phyloP scores from a whole-genome alignment of 2,329 filamentous ascomycete genomes.

The Penicillium frequentans region DNA sequence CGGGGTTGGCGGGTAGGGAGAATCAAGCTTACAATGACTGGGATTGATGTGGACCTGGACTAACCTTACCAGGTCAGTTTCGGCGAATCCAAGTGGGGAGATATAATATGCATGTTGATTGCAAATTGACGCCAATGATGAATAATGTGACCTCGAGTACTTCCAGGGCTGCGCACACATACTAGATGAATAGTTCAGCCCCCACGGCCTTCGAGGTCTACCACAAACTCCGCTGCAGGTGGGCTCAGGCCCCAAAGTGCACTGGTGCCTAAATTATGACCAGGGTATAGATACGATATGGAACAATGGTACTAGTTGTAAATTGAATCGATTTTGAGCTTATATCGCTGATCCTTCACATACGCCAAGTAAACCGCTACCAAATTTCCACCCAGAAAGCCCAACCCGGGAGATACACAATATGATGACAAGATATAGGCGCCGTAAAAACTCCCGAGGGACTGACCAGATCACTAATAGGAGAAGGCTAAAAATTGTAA shows the following conservation, averaged over 20 bases:
- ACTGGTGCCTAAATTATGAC: neutral
- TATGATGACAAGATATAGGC: conserved; percentile 14
- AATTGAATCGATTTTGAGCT: conserved; percentile 18
- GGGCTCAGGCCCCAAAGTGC: neutral
- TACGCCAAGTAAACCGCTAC: conserved; percentile 17
- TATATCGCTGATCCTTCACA: conserved; percentile 18
- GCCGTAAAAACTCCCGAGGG: conserved; percentile 20
- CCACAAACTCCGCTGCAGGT: neutral
- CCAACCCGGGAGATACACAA: conserved; percentile 15
- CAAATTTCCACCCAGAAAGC: conserved; percentile 19
- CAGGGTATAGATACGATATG: neutral
- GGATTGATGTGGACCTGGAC: neutral
- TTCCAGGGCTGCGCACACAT: neutral
- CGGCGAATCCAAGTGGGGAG: neutral
- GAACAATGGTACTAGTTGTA: neutral
- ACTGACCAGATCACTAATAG: neutral
- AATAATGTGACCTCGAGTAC: neutral
- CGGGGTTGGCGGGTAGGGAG: neutral
- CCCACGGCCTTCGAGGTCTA: neutral
- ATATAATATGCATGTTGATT: neutral
- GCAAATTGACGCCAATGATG: neutral
- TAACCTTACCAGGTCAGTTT: neutral
- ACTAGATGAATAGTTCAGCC: neutral
- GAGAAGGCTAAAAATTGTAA: neutral
- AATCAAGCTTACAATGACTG: neutral